phyloP scores from a whole-genome alignment of 345 rosid species.

The Physaria fendleri region DNA sequence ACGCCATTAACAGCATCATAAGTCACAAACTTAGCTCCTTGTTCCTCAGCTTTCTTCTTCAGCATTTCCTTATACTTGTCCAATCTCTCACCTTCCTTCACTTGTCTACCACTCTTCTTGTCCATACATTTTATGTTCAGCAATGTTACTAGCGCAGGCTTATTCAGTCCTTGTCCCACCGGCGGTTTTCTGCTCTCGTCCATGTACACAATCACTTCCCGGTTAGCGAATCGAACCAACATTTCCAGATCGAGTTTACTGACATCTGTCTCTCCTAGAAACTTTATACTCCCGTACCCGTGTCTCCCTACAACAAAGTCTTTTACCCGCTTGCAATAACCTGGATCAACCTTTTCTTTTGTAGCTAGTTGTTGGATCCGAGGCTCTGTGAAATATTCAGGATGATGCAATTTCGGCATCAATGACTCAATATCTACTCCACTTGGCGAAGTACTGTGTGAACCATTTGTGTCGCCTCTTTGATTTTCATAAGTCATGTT shows the following conservation, averaged over 20 bases:
- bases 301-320: slow-evolving; percentile 87
- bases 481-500: slow-evolving; percentile 48
- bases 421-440: slow-evolving; percentile 81
- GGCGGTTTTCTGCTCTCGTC: slow-evolving; percentile 88
- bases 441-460: slow-evolving; percentile 48
- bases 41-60: slow-evolving; percentile 77
- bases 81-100: slow-evolving; percentile 55
- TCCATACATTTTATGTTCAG: slow-evolving; percentile 87
- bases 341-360: slow-evolving; percentile 75
- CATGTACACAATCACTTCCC: slow-evolving; percentile 94
- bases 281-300: slow-evolving; percentile 82
- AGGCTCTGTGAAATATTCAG: slow-evolving; percentile 91
- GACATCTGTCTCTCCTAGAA: slow-evolving; percentile 84
- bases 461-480: slow-evolving; percentile 39
- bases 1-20: slow-evolving; percentile 72
- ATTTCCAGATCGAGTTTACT: slow-evolving; percentile 72
- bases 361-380: slow-evolving; percentile 89
- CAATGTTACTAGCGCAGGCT: slow-evolving; percentile 92
- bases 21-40: slow-evolving; percentile 82
- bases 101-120: slow-evolving; percentile 62
- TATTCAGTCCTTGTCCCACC: slow-evolving; percentile 86
- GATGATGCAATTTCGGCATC: slow-evolving; percentile 78
- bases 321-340: slow-evolving; percentile 61
- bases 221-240: slow-evolving; percentile 71
- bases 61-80: slow-evolving; percentile 83